These are phyloP conservation scores for Leccinum angustisporum DNA, from an alignment of 1,284 basidiomycete genomes.

Conservation along the genomic window DNA sequence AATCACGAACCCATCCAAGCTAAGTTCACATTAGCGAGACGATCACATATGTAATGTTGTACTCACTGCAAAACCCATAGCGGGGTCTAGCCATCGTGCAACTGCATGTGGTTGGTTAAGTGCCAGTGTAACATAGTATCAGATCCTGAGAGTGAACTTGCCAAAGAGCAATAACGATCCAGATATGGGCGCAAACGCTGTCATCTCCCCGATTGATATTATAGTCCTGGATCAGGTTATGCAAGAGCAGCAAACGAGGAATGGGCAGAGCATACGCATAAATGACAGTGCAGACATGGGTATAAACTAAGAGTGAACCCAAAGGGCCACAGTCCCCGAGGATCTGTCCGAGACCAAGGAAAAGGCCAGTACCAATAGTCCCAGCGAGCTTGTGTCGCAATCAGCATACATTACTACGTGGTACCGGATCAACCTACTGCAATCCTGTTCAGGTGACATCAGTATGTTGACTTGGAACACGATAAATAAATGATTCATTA, in stretches of 20 bases:
- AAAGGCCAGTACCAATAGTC: slow-evolving; percentile 76
- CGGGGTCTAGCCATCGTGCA: slow-evolving; percentile 73
- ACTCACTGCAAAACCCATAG: slow-evolving; percentile 63
- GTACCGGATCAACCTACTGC: slow-evolving; percentile 41
- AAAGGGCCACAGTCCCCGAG: slow-evolving; percentile 55
- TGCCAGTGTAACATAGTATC: not conserved
- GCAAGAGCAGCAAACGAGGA: not conserved
- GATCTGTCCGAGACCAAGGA: slow-evolving; percentile 75
- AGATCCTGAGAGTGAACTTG: slow-evolving; percentile 17
- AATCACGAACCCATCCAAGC: slow-evolving; percentile 50
- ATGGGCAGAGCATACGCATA: slow-evolving; percentile 47
- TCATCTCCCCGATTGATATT: slow-evolving; percentile 70
- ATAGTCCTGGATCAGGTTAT: slow-evolving; percentile 45
- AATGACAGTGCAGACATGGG: slow-evolving; percentile 59
- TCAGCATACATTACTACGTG: not conserved
- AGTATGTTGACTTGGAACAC: not conserved
- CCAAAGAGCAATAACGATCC: slow-evolving; percentile 74
- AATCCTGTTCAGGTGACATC: slow-evolving; percentile 43
- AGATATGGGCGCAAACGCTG: slow-evolving; percentile 67
- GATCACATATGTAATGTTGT: slow-evolving; percentile 17
- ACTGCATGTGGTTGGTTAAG: slow-evolving; percentile 36
- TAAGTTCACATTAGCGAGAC: slow-evolving; percentile 1
- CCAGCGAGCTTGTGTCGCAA: slow-evolving; percentile 56
- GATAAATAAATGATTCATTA: slow-evolving; percentile 6
- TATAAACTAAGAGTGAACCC: slow-evolving; percentile 62